These are phyloP conservation scores for Claviceps spartinae DNA, from an alignment of 2,329 filamentous ascomycete genomes.

Conservation along the genomic window DNA sequence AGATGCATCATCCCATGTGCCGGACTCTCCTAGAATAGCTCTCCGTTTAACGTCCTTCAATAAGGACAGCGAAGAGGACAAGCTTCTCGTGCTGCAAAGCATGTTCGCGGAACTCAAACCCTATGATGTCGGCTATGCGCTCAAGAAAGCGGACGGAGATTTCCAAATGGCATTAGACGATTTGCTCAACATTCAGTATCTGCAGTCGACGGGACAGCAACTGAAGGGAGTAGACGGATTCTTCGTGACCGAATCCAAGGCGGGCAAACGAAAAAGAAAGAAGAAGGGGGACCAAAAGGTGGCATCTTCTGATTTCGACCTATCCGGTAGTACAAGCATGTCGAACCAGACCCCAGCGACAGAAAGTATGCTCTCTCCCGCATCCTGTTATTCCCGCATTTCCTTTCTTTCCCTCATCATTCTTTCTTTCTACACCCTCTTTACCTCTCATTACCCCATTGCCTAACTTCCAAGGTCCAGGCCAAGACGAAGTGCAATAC, in stretches of 20 bases:
- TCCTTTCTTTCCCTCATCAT: background rate
- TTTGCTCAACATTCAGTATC: slow-evolving; percentile 64
- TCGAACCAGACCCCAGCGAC: slow-evolving; percentile 7
- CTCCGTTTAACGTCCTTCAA: slow-evolving; percentile 20
- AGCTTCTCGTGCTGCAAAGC: slow-evolving; percentile 46
- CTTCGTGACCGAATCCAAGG: slow-evolving; percentile 36
- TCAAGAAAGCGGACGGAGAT: slow-evolving; percentile 55
- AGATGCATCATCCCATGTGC: slow-evolving; percentile 15
- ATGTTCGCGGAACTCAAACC: slow-evolving; percentile 60
- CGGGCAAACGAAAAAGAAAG: slow-evolving; percentile 22
- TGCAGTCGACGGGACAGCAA: slow-evolving; percentile 51
- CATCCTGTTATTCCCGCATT: background rate
- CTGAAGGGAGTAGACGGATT: slow-evolving; percentile 77
- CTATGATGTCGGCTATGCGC: slow-evolving; percentile 50
- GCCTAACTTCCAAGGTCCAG: slow-evolving; percentile 8
- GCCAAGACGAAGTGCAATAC: slow-evolving; percentile 27
- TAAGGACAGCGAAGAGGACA: slow-evolving; percentile 40
- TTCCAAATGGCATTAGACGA: slow-evolving; percentile 63
- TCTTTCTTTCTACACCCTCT: too few species aligned
- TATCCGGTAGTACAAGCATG: slow-evolving; percentile 8
- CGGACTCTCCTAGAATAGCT: slow-evolving; percentile 13
- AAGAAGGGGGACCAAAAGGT: slow-evolving; percentile 22
- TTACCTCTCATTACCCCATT: background rate
- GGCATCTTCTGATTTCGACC: slow-evolving; percentile 6
- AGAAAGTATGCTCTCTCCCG: background rate